Evolutionary conservation across 257 asterid genomes (phyloP).

Genomic region (Solanum megistacrolobum): DNA sequence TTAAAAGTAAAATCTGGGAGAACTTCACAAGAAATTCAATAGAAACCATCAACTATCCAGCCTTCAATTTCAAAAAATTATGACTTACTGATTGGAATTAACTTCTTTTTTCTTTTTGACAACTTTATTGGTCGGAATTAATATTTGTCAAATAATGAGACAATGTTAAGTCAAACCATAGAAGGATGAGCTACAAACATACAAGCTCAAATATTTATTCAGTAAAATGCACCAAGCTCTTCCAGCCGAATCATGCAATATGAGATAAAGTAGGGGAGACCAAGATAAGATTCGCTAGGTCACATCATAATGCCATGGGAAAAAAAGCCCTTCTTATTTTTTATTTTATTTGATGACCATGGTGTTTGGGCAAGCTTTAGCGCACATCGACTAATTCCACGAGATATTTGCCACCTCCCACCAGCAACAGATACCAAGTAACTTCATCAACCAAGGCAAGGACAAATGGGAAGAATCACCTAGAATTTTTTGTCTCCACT

Average conservation of each 20-base stretch:
- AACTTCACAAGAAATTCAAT: neutral
- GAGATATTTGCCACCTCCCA: neutral
- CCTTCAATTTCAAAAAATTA: neutral
- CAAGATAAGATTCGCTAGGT: neutral
- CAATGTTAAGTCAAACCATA: neutral
- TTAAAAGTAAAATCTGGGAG: neutral
- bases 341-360: neutral
- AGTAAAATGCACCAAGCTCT: neutral
- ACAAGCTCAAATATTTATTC: neutral
- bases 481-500: neutral
- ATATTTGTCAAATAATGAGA: neutral
- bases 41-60: neutral
- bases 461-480: neutral
- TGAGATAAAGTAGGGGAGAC: neutral
- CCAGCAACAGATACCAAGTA: neutral
- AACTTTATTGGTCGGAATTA: neutral
- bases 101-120: neutral
- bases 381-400: neutral
- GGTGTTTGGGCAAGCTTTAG: neutral
- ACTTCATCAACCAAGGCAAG: neutral
- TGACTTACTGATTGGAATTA: neutral
- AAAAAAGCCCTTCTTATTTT: neutral
- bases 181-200: neutral
- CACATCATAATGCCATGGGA: neutral
- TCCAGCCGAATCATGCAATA: neutral